These are phyloP conservation scores for Endoconidiophora polonica DNA, from an alignment of 2,329 filamentous ascomycete genomes.

Conservation along the genomic window DNA sequence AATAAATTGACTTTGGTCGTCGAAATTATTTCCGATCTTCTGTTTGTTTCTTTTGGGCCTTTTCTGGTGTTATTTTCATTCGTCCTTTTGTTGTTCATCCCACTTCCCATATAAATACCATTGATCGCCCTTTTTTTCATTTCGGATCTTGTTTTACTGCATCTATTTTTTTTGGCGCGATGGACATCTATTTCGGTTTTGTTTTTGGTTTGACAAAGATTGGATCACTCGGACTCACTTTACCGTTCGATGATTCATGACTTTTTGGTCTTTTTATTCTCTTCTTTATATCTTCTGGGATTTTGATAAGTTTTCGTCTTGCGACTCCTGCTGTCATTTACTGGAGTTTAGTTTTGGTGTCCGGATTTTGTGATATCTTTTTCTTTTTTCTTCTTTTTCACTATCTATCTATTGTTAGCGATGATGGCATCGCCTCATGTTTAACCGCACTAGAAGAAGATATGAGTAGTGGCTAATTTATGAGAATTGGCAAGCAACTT, in stretches of 20 bases:
- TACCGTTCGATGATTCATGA: background rate
- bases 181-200: background rate
- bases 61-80: background rate
- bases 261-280: background rate
- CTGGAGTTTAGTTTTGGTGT: background rate
- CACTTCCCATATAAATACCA: background rate
- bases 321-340: background rate
- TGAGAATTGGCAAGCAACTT: no score
- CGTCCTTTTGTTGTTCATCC: background rate
- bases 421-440: no score
- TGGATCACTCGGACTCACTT: no score
- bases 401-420: no score
- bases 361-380: background rate
- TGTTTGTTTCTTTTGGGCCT: background rate
- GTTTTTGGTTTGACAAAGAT: no score
- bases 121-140: background rate
- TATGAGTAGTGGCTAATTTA: no score
- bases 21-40: background rate
- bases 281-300: background rate
- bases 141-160: background rate
- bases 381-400: constrained; percentile 1
- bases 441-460: no score
- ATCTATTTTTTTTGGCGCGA: background rate
- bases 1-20: background rate
- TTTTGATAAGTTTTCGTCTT: background rate